Evolutionary conservation across 139 green algal genomes (phyloP), one percentile per base, ranked within the genome.

Genomic region (Micractinium sp.): DNA sequence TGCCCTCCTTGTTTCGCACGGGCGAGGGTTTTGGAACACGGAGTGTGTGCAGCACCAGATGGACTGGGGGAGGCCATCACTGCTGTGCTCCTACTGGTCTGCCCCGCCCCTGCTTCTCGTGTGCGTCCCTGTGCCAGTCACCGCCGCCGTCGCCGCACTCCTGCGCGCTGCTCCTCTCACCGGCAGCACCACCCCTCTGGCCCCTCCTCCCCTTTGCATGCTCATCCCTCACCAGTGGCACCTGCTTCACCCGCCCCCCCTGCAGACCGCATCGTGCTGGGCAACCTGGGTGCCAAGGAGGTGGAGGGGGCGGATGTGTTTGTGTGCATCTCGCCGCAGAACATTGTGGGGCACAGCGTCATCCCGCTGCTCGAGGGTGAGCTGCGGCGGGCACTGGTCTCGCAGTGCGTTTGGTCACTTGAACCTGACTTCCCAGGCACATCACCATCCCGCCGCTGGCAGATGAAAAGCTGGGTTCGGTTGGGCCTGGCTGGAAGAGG

Each of bases 311-410:
- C 82, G 4, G 87, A 92, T 18, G 89, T 92, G 1, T 96, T 95
- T 89, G 91, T 97, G 81, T 25, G 96, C 25, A 82, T 96, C 69
- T 74, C 53, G 12, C 78, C 91, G 15, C 91, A 93, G 14, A 98
- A 97, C 85, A 94, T 97, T 15, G 94, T 96, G 19, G 95, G 94
- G n/a, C 92, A 93, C 82, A 93, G 85, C 63, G 93, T 98, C 41
- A 87, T 98, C 19, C 92, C 91, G 7, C 86, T 92, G 31, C 63
- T 53, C 39, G 60, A 53, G 25, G 85, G 85, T 88, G 85, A 36
- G 29, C 38, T 2, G 23, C 9, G 66, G 7, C 33, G 23, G 27
- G 27, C 27, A n/a, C 73, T 22, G 73, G 2, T 3, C 73, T 41
- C 27, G 35, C 73, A 41, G 73, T 73, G 66, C 66, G n/a, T 29